Conservation (phyloP, 495 filamentous ascomycete species). For the Neurospora sp. region DNA sequence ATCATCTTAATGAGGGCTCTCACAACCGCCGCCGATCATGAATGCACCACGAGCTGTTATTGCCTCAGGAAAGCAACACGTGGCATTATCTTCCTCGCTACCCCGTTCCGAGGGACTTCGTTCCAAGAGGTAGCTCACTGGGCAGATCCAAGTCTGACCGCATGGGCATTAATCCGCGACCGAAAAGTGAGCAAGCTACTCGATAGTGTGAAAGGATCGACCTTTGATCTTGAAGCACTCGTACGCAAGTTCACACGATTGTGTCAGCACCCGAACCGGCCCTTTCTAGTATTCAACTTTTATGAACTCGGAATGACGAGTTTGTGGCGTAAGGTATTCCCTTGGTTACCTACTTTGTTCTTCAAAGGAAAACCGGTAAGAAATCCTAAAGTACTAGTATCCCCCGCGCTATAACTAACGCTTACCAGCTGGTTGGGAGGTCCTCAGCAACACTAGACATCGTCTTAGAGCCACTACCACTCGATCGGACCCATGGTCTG, state of each 20-base stretch:
- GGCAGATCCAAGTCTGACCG: slow-evolving; percentile 3
- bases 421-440: slow-evolving; percentile 6
- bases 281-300: slow-evolving; percentile 4
- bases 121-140: slow-evolving; percentile 7
- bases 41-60: not conserved
- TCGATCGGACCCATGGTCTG: slow-evolving; percentile 14
- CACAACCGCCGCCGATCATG: slow-evolving; percentile 4
- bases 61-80: slow-evolving; percentile 9
- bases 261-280: not conserved
- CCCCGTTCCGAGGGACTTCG: slow-evolving; percentile 22
- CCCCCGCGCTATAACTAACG: slow-evolving; percentile 4
- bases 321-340: slow-evolving; percentile 9
- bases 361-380: slow-evolving; percentile 11
- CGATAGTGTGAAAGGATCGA: not conserved
- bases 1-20: slow-evolving; percentile 23
- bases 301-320: slow-evolving; percentile 10
- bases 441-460: slow-evolving; percentile 12
- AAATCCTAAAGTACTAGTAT: not conserved
- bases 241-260: slow-evolving; percentile 4
- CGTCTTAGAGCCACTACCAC: slow-evolving; percentile 11
- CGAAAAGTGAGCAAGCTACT: slow-evolving; percentile 4
- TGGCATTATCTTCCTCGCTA: slow-evolving; percentile 26
- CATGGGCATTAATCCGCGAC: slow-evolving; percentile 2
- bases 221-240: slow-evolving; percentile 1
- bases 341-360: slow-evolving; percentile 6